These are phyloP conservation scores for Botryosphaeria dothidea DNA, from an alignment of 2,329 filamentous ascomycete species.

Conservation along the genomic window DNA sequence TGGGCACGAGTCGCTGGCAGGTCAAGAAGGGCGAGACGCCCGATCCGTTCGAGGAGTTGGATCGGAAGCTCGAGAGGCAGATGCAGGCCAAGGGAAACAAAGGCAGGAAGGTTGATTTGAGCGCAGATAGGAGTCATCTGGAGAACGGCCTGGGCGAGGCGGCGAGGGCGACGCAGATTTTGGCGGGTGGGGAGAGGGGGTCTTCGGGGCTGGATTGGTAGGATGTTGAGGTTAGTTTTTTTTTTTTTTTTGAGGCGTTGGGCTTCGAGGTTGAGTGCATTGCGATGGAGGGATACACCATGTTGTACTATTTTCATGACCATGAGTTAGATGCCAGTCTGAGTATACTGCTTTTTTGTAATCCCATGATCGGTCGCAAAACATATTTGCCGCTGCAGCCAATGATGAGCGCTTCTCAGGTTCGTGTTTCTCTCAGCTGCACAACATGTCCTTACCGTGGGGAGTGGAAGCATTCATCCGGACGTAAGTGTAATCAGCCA, in stretches of 20 bases:
- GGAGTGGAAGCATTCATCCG: no score
- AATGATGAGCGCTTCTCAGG: no score
- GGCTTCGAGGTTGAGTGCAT: no score
- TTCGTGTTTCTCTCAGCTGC: no score
- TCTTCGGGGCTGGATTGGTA: slow-evolving; percentile 49
- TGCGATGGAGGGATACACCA: not conserved
- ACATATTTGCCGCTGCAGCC: no score
- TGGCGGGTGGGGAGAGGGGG: slow-evolving; percentile 48
- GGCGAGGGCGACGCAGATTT: slow-evolving; percentile 45
- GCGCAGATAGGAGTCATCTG: slow-evolving; percentile 40
- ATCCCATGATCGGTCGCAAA: no score
- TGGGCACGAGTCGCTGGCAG: slow-evolving; percentile 78
- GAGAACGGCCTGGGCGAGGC: slow-evolving; percentile 45
- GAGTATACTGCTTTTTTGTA: no score
- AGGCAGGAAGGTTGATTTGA: slow-evolving; percentile 35
- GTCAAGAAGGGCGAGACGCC: slow-evolving; percentile 69
- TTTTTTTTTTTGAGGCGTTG: no score
- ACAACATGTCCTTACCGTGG: no score
- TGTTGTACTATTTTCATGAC: not conserved
- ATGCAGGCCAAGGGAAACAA: slow-evolving; percentile 55
- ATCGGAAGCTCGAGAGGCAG: slow-evolving; percentile 54
- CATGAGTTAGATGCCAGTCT: no score
- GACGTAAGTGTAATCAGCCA: no score
- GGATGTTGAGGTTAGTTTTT: no score
- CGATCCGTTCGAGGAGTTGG: slow-evolving; percentile 57